These are phyloP conservation scores for Volvox reticuliferus DNA, from an alignment of 139 green algal genomes.

Conservation along the genomic window DNA sequence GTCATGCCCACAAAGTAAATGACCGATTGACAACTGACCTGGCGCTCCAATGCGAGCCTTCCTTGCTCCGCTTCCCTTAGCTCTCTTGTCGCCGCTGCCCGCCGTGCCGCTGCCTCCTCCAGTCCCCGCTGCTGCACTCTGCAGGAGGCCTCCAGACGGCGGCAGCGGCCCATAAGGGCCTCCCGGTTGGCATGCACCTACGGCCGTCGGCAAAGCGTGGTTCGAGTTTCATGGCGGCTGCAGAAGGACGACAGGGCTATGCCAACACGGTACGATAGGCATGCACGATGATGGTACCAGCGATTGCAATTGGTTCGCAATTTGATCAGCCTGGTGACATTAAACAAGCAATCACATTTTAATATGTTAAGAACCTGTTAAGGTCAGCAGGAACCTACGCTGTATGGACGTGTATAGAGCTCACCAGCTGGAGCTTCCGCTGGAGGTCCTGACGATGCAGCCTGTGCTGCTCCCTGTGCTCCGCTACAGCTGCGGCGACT, in stretches of 20 bases:
- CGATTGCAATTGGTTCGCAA: too few species aligned
- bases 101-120: neutral
- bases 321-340: too few species aligned
- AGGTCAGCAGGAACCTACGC: too few species aligned
- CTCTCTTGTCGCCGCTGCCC: neutral
- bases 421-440: neutral
- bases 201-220: too few species aligned
- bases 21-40: neutral
- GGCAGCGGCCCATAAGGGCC: neutral
- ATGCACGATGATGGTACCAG: too few species aligned
- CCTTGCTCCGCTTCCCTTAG: neutral
- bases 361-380: too few species aligned
- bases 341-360: too few species aligned
- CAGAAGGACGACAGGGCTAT: too few species aligned
- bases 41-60: neutral
- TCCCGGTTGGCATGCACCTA: neutral
- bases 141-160: neutral
- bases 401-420: too few species aligned
- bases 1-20: too few species aligned
- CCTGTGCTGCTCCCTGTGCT: neutral
- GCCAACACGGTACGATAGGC: too few species aligned
- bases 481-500: neutral
- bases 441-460: neutral
- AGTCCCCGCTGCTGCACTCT: neutral
- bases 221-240: too few species aligned